Evolutionary conservation across 2,329 filamentous ascomycete genomes (phyloP).

Genomic region (Talaromyces sp.): DNA sequence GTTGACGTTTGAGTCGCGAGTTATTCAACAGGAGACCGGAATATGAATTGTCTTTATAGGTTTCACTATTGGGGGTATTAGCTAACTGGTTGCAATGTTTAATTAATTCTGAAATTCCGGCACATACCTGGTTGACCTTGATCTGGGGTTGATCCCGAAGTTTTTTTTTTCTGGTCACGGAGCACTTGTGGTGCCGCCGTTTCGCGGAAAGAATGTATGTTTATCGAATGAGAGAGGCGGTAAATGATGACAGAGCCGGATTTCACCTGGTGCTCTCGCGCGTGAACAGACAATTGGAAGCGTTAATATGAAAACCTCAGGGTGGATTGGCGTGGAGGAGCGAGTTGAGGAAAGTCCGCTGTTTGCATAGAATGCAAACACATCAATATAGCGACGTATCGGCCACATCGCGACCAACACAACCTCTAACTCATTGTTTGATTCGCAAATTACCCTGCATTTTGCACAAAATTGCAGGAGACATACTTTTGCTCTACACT

Average conservation of each 20-base stretch:
- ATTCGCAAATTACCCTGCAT: not conserved
- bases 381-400: constrained; percentile 10
- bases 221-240: not conserved
- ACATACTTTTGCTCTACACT: not conserved
- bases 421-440: not conserved
- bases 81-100: no score
- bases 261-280: not conserved
- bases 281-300: not conserved
- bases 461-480: not conserved
- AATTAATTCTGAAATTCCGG: not conserved
- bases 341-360: constrained; percentile 17
- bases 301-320: not conserved
- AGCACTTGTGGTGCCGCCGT: not conserved
- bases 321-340: not conserved
- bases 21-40: not conserved
- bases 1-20: not conserved
- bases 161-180: constrained; percentile 10
- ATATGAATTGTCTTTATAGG: not conserved
- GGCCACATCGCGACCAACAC: constrained; percentile 8
- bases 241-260: not conserved
- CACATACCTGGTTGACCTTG: constrained; percentile 9
- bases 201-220: not conserved
- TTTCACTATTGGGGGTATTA: not conserved
- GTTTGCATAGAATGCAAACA: constrained; percentile 39
- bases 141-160: constrained; percentile 8